A percentile compares a stretch with the other conserved stretches of the same genome.
Evolutionary conservation across 805 yeast genomes (phyloP).

Genomic region (Clavispora carvajalis): DNA sequence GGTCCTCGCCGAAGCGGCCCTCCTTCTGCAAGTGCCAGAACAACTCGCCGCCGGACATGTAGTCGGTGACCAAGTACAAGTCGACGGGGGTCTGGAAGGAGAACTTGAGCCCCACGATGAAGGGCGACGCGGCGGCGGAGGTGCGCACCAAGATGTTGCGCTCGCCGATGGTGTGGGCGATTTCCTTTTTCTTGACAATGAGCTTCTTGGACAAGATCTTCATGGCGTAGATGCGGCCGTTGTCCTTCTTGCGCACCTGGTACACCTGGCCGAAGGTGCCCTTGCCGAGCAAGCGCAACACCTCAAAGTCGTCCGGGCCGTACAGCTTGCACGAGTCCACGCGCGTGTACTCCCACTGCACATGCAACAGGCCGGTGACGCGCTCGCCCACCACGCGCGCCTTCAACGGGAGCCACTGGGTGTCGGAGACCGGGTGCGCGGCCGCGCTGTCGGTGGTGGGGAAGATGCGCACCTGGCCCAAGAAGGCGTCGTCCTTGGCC

Average conservation of each 20-base stretch:
- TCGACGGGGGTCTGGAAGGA: conserved; percentile 95
- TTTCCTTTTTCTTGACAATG: conserved; percentile 93
- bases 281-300: conserved; percentile 82
- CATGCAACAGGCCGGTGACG: conserved; percentile 72
- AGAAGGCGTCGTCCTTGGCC: conserved; percentile 69
- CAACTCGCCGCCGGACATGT: conserved; percentile 97
- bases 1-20: conserved; percentile 85
- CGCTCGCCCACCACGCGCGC: conserved; percentile 72
- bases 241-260: conserved; percentile 89
- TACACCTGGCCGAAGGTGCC: conserved; percentile 98
- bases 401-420: conserved; percentile 70
- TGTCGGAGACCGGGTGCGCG: conserved; percentile 37
- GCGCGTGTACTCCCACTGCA: conserved; percentile 64
- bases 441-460: conserved; percentile 49
- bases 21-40: conserved; percentile 97
- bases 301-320: conserved; percentile 94
- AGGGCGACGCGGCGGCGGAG: conserved; percentile 81
- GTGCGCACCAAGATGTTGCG: conserved; percentile 91
- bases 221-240: conserved; percentile 93
- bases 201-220: conserved; percentile 91
- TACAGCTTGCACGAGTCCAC: conserved; percentile 67
- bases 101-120: conserved; percentile 92
- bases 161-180: conserved; percentile 97
- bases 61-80: conserved; percentile 89
- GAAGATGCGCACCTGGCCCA: conserved; percentile 75